These are phyloP conservation scores for Apiospora phragmitis DNA, from an alignment of 2,329 filamentous ascomycete species.

Conservation along the genomic window DNA sequence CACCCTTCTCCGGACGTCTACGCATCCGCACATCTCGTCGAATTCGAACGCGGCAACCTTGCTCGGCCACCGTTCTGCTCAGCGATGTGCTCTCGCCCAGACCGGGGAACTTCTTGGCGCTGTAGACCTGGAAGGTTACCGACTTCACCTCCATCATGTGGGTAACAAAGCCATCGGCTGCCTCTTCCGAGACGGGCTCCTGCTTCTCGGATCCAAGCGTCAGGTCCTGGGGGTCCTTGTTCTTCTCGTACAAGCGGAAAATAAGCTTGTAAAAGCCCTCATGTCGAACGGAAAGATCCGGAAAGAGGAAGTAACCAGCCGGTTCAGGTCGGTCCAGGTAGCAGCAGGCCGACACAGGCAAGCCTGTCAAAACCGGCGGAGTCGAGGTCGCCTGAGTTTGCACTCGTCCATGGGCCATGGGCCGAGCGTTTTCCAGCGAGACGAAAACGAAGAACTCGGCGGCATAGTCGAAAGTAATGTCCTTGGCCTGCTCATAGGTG, in stretches of 20 bases:
- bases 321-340: slow-evolving; percentile 84
- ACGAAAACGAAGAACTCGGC: slow-evolving; percentile 98
- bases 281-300: slow-evolving; percentile 91
- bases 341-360: slow-evolving; percentile 92
- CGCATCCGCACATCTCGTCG: slow-evolving; percentile 92
- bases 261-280: slow-evolving; percentile 90
- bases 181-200: slow-evolving; percentile 26
- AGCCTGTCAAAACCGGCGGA: slow-evolving; percentile 86
- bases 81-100: slow-evolving; percentile 85
- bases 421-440: slow-evolving; percentile 82
- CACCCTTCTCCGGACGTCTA: slow-evolving; percentile 71
- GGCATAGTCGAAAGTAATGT: slow-evolving; percentile 88
- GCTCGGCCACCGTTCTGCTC: slow-evolving; percentile 90
- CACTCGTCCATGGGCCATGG: slow-evolving; percentile 78
- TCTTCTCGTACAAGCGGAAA: slow-evolving; percentile 92
- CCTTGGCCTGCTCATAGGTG: slow-evolving; percentile 59
- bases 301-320: slow-evolving; percentile 95
- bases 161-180: slow-evolving; percentile 59
- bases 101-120: slow-evolving; percentile 97
- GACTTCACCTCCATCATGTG: slow-evolving; percentile 92
- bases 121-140: slow-evolving; percentile 82
- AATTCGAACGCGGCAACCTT: slow-evolving; percentile 95
- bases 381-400: slow-evolving; percentile 66
- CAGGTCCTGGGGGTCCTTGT: slow-evolving; percentile 80
- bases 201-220: slow-evolving; percentile 54